Conservation (phyloP, 2,329 filamentous ascomycete species). For the Scytalidium lignicola region DNA sequence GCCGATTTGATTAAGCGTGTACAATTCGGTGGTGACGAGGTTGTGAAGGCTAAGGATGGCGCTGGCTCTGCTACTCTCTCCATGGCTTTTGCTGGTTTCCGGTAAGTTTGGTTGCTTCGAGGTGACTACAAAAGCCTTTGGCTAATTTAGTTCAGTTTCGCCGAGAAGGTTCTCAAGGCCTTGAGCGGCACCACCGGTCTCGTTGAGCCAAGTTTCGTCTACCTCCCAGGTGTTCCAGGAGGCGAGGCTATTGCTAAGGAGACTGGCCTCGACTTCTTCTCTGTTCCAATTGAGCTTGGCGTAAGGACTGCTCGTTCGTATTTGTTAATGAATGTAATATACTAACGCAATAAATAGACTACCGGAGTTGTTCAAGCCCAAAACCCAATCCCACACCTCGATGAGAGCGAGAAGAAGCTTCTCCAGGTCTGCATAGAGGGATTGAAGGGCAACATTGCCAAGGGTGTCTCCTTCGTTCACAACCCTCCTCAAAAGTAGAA, state of each 20-base stretch:
- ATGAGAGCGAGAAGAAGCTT: constrained; percentile 84
- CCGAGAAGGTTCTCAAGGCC: constrained; percentile 89
- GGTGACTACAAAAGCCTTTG: neutral
- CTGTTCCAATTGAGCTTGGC: constrained; percentile 89
- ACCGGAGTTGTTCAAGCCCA: constrained; percentile 80
- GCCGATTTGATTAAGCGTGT: constrained; percentile 89
- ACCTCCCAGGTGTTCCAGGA: constrained; percentile 83
- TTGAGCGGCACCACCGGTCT: constrained; percentile 91
- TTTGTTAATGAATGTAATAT: constrained; percentile 18
- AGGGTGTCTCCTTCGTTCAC: constrained; percentile 86
- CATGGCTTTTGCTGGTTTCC: constrained; percentile 94
- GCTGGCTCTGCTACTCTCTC: constrained; percentile 86
- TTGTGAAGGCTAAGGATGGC: constrained; percentile 91
- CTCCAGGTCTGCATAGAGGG: constrained; percentile 70
- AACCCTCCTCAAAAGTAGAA: constrained; percentile 84
- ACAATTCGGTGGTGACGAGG: constrained; percentile 96
- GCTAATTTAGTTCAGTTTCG: constrained; percentile 56
- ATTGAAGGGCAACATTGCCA: constrained; percentile 87
- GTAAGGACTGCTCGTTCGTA: constrained; percentile 50
- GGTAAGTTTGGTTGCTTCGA: constrained; percentile 44
- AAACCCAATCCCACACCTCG: constrained; percentile 72
- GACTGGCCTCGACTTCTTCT: constrained; percentile 89
- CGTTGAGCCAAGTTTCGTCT: constrained; percentile 92
- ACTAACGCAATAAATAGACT: constrained; percentile 46
- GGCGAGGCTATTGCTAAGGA: constrained; percentile 81